phyloP scores from a whole-genome alignment of 2,329 filamentous ascomycete species.

The Verticillium tricorpus region DNA sequence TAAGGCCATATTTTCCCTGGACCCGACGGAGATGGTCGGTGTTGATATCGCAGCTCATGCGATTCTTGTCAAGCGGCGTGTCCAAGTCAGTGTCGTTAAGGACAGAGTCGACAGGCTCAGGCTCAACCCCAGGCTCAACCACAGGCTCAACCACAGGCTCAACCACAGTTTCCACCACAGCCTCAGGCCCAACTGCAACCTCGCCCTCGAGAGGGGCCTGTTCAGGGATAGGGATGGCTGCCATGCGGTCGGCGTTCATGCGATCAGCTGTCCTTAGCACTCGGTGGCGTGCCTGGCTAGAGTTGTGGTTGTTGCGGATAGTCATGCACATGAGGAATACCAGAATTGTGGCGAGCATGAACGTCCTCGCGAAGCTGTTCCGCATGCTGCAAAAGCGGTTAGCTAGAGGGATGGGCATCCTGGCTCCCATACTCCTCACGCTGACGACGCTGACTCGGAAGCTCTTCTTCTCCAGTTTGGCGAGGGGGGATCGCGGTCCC shows the following conservation, averaged over 20 bases:
- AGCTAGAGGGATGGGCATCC: constrained; percentile 25
- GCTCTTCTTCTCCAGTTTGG: constrained; percentile 12
- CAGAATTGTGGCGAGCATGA: constrained; percentile 37
- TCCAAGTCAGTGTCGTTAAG: constrained; percentile 7
- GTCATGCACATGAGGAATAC: constrained; percentile 36
- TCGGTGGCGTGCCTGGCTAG: constrained; percentile 29
- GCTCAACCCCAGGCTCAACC: constrained; percentile 21
- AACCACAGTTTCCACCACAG: no score
- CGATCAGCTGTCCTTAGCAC: constrained; percentile 24
- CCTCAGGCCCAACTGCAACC: no score
- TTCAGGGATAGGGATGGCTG: constrained; percentile 17
- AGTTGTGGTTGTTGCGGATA: constrained; percentile 35
- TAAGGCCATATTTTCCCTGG: constrained; percentile 41
- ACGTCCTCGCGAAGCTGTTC: constrained; percentile 40
- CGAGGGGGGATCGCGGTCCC: neutral
- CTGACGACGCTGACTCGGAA: neutral
- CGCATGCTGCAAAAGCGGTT: constrained; percentile 44
- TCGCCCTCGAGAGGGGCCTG: no score
- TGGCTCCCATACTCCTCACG: constrained; percentile 30
- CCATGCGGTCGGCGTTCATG: constrained; percentile 7
- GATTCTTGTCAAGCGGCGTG: constrained; percentile 18
- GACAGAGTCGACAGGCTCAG: neutral
- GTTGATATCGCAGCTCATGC: constrained; percentile 48
- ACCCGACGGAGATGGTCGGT: constrained; percentile 38
- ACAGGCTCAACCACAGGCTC: no score